Evolutionary conservation across 805 yeast genomes (phyloP), one percentile per base, ranked within the genome.

Genomic region (Pichia insulana): DNA sequence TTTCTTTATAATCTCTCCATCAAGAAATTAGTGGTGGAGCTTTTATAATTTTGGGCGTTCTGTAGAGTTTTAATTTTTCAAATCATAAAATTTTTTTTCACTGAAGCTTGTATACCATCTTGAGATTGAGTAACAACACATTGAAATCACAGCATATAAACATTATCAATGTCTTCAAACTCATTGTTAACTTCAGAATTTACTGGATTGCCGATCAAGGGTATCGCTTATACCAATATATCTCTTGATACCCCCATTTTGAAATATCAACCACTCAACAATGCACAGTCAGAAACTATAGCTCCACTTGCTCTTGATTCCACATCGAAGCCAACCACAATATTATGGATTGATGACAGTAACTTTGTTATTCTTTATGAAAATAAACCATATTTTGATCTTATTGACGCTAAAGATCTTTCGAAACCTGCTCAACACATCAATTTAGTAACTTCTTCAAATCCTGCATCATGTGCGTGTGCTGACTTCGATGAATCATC

Each of bases 381-480:
- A 9, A 42, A 37, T 30, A 42, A 42, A 30, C 41, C 45, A 15
- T 42, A 34, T 34, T 42, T 42, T 30, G 41, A 42, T 7, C n/a
- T 43, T 9, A 32, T 43, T 26, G 33, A 43, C 6, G 20, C 39
- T 5, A 43, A 17, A 13, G 25, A 43, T 36, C 15, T 34, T 10
- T 37, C 45, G 2, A 38, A 30, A 17, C 20, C 38, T 13, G 16
- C 22, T 9, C 45, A 42, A 18, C 41, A 37, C 17, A 19, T 42
- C 8, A 32, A 38, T 22, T 34, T 42, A 16, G 30, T 38, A 8
- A 34, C 37, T 18, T 32, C 45, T 10, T 34, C 41, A 22, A 37
- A 8, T 34, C 41, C 45, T 4, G 37, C 45, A 17, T 37, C 39
- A 11, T 42, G 45, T 20, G 26, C 41, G 13, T 37, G 45, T 37